Base-by-base conservation (phyloP, 805 yeast genomes). In the Metschnikowia anglica region DNA sequence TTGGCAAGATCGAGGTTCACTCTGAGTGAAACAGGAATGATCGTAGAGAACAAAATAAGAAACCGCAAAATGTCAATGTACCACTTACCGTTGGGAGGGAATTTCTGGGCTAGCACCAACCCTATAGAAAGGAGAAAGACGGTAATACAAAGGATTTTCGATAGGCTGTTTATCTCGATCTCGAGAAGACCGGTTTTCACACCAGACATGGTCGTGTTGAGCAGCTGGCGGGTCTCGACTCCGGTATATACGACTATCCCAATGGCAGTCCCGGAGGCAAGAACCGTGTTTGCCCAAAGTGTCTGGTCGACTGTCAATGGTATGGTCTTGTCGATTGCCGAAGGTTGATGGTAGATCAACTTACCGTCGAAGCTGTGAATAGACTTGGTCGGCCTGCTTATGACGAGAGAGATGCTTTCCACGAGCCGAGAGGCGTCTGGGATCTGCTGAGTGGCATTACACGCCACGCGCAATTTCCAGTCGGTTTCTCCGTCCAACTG, bases 401-500 rank as follows among this genome's bases (percentile, higher is more conserved):
- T 88, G n/a, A 89, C 73, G 34, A 73, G 70, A 17, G 70, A 62
- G 12, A 68, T 51, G 34, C 81, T 73, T 44, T 77, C 74, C 24
- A 71, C 70, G 38, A 85, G 59, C 35, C 77, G 79, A 37, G 70
- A 68, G n/a, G 75, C 65, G 10, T 77, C 63, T 2, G 53, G 37
- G 32, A 79, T 52, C 20, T 36, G 21, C 59, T 91, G 98, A 0
- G 97, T 87, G 21, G 81, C 56, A 10, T 81, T 74, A 36, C 83
- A 76, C 0, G 97, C 93, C 28, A 87, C 67, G 55, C 99, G 73
- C 42, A 93, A 71, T 62, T 93, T 93, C 99, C 99, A 93, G 66
- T 93, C 99, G 5, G 99, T 93, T 63, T 93, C 99, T 59, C 99
- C 99, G 63, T 93, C 99, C 38, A 93, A 72, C 66, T 93, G 99